A percentile compares a stretch with the other conserved stretches of the same genome.
Conservation (phyloP, 116 monocot species). For the Posidonia oceanica region DNA sequence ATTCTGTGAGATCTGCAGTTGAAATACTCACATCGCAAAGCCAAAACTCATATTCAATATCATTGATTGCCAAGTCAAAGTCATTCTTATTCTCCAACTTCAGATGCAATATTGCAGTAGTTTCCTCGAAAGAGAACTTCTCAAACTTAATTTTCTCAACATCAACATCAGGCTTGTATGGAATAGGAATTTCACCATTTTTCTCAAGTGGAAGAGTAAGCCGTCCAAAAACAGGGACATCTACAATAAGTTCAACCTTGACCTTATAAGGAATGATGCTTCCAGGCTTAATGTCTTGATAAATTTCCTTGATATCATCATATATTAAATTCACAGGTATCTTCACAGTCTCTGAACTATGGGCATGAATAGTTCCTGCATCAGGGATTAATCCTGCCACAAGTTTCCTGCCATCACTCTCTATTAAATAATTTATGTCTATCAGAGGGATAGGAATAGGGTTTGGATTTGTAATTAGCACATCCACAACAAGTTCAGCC, state of each 20-base stretch:
- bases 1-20: constrained; percentile 52
- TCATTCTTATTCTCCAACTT: constrained; percentile 95
- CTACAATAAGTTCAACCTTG: constrained; percentile 77
- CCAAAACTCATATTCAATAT: constrained; percentile 89
- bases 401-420: constrained; percentile 94
- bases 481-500: constrained; percentile 70
- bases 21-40: constrained; percentile 74
- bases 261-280: constrained; percentile 91
- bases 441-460: constrained; percentile 89
- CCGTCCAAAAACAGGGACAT: constrained; percentile 83
- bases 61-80: constrained; percentile 83
- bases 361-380: constrained; percentile 94
- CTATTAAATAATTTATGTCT: constrained; percentile 81
- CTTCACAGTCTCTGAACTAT: constrained; percentile 93
- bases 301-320: constrained; percentile 84
- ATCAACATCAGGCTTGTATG: constrained; percentile 93
- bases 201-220: constrained; percentile 84
- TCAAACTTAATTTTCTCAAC: constrained; percentile 73
- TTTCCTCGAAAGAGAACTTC: constrained; percentile 91
- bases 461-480: constrained; percentile 81
- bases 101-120: constrained; percentile 59
- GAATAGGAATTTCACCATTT: constrained; percentile 92
- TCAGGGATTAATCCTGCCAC: constrained; percentile 94
- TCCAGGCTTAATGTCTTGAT: constrained; percentile 72
- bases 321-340: constrained; percentile 74